Conservation (phyloP, 306 rosid species). For the Canavalia gladiata region DNA sequence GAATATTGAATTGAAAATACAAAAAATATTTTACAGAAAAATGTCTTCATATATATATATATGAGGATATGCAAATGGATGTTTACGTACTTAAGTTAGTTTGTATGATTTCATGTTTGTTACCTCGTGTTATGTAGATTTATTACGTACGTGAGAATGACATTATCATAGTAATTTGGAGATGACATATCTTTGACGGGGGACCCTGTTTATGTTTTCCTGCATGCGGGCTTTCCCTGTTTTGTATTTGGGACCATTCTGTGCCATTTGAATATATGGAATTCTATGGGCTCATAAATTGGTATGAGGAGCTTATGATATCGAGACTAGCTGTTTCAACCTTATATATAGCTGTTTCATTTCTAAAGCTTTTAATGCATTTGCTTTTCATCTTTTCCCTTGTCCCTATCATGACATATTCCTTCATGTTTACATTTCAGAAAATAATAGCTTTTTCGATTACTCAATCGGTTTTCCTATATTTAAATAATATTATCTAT, state of each 20-base stretch:
- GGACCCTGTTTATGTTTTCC: no score
- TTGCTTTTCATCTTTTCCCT: neutral
- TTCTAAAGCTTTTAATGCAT: neutral
- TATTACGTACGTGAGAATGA: no score
- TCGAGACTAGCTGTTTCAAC: neutral
- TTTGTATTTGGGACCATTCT: neutral
- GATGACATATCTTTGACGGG: no score
- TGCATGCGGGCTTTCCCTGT: neutral
- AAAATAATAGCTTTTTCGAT: no score
- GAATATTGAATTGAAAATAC: neutral
- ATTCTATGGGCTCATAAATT: constrained; percentile 13
- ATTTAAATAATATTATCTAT: no score
- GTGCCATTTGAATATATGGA: neutral
- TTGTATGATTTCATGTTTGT: neutral
- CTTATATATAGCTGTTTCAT: neutral
- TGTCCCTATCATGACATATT: neutral
- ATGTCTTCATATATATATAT: no score
- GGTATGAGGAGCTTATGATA: neutral
- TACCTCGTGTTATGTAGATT: no score
- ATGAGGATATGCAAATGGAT: neutral
- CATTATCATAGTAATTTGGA: no score
- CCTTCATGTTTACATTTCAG: no score
- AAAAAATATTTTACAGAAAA: no score
- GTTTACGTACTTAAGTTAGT: neutral
- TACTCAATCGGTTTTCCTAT: no score